These are phyloP conservation scores for Aureobasidium leucospermi DNA, from an alignment of 2,329 filamentous ascomycete genomes.

Conservation along the genomic window DNA sequence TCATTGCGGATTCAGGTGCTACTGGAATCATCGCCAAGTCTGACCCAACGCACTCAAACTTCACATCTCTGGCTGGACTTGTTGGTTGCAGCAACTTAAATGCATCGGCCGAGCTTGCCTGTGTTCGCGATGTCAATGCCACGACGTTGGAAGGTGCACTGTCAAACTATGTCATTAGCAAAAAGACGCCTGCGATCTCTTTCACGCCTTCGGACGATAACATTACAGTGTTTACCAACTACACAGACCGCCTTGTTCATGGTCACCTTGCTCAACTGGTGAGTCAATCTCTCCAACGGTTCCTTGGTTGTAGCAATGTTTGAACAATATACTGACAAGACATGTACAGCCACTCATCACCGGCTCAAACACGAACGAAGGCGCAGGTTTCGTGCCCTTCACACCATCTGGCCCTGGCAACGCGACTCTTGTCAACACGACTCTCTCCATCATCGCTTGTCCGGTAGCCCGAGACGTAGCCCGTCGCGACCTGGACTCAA, in stretches of 20 bases:
- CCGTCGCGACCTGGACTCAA: constrained; percentile 2
- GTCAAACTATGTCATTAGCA: constrained; percentile 11
- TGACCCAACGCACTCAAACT: constrained; percentile 9
- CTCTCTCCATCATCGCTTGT: constrained; percentile 16
- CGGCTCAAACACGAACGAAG: constrained; percentile 19
- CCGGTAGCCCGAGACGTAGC: constrained; percentile 11
- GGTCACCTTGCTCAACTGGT: constrained; percentile 17
- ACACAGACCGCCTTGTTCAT: constrained; percentile 14
- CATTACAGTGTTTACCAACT: constrained; percentile 16
- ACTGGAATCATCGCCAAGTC: constrained; percentile 12
- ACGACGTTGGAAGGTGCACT: constrained; percentile 4
- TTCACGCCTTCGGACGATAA: constrained; percentile 17
- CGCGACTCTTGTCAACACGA: constrained; percentile 13
- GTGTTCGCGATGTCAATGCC: constrained; percentile 4
- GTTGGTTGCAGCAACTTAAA: background rate
- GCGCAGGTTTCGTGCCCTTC: constrained; percentile 18
- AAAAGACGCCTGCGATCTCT: constrained; percentile 5
- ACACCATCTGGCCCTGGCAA: constrained; percentile 15
- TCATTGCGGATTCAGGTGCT: constrained; percentile 17
- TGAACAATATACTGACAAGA: background rate
- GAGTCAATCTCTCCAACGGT: background rate
- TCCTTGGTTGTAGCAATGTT: no score
- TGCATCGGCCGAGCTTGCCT: background rate
- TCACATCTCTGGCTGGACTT: constrained; percentile 6
- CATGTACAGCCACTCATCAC: constrained; percentile 16